phyloP scores from a whole-genome alignment of 2,329 filamentous ascomycete genomes.

The Colletotrichum gigasporum region DNA sequence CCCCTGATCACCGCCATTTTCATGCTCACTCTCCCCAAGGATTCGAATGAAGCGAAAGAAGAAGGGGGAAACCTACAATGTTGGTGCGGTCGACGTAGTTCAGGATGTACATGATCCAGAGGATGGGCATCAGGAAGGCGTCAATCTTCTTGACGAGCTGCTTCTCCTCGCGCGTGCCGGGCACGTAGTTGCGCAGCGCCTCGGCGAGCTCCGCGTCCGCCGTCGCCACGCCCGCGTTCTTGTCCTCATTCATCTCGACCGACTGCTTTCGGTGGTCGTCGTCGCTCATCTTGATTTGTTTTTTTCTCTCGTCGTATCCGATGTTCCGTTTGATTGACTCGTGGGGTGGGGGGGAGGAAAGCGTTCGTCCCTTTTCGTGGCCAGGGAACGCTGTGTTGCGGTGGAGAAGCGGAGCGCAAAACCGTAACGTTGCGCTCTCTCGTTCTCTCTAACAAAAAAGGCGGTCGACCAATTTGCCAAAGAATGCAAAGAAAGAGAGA shows the following conservation, averaged over 20 bases:
- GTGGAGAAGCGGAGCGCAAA: not conserved
- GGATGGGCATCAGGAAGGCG: constrained; percentile 8
- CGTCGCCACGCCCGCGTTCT: constrained; percentile 3
- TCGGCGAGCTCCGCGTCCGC: constrained; percentile 36
- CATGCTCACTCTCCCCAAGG: too few relatives aligned
- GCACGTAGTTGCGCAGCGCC: constrained; percentile 39
- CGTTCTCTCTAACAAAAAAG: too few relatives aligned
- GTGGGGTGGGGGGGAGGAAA: not conserved
- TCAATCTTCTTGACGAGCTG: constrained; percentile 34
- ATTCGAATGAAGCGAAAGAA: too few relatives aligned
- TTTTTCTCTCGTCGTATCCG: not conserved
- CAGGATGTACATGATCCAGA: constrained; percentile 37
- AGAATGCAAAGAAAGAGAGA: too few relatives aligned
- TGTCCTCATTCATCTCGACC: constrained; percentile 33
- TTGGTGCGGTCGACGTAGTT: constrained; percentile 41
- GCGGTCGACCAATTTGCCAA: too few relatives aligned
- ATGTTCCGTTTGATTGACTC: not conserved
- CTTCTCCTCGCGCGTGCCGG: constrained; percentile 36
- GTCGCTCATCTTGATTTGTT: not conserved
- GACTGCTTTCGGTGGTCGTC: constrained; percentile 25
- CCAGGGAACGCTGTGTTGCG: too few relatives aligned
- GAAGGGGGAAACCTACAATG: constrained; percentile 34
- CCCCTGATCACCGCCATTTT: too few relatives aligned
- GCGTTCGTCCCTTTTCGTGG: too few relatives aligned
- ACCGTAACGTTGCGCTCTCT: not conserved